Evolutionary conservation across 129 eudicot species (phyloP).

Genomic region (sunflower (Helianthus annuus)): DNA sequence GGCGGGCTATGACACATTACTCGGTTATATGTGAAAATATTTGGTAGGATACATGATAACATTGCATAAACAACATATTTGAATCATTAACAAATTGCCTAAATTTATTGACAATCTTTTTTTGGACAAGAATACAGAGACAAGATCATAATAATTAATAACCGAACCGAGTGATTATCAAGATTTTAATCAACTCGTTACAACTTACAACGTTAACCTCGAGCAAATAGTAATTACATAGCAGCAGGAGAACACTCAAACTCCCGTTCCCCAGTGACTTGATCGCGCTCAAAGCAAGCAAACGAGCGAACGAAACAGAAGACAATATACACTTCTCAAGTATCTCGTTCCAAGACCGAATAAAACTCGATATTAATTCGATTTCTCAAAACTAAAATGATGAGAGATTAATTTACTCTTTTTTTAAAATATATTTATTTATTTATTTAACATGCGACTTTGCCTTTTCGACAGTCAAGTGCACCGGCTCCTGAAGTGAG

Average conservation of each 20-base stretch:
- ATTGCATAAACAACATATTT: too few relatives aligned
- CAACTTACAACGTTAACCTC: not conserved
- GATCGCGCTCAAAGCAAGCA: constrained; percentile 5
- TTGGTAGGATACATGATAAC: too few relatives aligned
- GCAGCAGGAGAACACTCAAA: not conserved
- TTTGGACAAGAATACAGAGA: too few relatives aligned
- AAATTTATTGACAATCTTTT: too few relatives aligned
- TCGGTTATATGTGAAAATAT: too few relatives aligned
- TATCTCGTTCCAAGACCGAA: not conserved
- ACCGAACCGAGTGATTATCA: too few relatives aligned
- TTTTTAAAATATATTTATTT: not conserved
- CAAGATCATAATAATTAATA: too few relatives aligned
- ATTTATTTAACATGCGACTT: not conserved
- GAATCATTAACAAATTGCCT: too few relatives aligned
- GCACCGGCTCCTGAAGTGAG: constrained; percentile 12
- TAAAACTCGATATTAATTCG: not conserved
- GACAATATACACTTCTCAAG: constrained; percentile 7
- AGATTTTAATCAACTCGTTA: too few relatives aligned
- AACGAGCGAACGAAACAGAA: not conserved
- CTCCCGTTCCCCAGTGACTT: not conserved
- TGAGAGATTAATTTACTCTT: constrained; percentile 1
- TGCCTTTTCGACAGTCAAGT: constrained; percentile 11
- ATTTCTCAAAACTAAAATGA: constrained; percentile 2
- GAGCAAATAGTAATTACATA: constrained; percentile 1
- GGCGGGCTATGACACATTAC: too few relatives aligned